Evolutionary conservation across 2,329 filamentous ascomycete genomes (phyloP), one percentile per base, ranked within the genome.

Genomic region (Fusarium anguioides): DNA sequence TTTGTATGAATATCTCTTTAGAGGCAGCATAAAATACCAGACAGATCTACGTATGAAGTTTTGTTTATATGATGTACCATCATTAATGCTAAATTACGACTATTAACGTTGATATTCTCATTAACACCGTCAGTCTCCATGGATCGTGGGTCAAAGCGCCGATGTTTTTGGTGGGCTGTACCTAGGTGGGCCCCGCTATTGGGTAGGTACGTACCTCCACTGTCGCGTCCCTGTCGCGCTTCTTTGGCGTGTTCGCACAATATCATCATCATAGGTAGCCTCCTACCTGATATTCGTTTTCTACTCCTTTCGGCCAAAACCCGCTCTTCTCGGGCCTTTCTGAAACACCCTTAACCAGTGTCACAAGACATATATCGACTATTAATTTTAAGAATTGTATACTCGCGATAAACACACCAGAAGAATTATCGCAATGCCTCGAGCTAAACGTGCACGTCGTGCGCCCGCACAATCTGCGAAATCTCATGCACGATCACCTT

Each of bases 211-310:
- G 60, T 67, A 69, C 66, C 69, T 39, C 35, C 14, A n/a, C 49
- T 69, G 67, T 75, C 75, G 67, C 73, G 74, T n/a, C n/a, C n/a
- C n/a, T n/a, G n/a, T 74, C 75, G 75, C 75, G 75, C 60, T 47
- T 68, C 47, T 37, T 59, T 63, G 69, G 55, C 67, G 67, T 70
- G 68, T 75, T 70, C 68, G 49, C 64, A 70, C 62, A 63, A 63
- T 69, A 69, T 66, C 66, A 69, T 69, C 65, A 69, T 69, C 66
- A 63, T 66, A 63, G 56, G 58, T 60, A n/a, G n/a, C n/a, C n/a
- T n/a, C n/a, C n/a, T n/a, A n/a, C n/a, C n/a, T n/a, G n/a, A n/a
- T 24, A 31, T 45, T 50, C 49, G 36, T 55, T 42, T 24, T 41
- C 46, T 52, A 41, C 46, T 53, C 42, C 27, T 35, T 48, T 27